phyloP scores from a whole-genome alignment of 2,329 filamentous ascomycete species.

The Xylariales sp. region DNA sequence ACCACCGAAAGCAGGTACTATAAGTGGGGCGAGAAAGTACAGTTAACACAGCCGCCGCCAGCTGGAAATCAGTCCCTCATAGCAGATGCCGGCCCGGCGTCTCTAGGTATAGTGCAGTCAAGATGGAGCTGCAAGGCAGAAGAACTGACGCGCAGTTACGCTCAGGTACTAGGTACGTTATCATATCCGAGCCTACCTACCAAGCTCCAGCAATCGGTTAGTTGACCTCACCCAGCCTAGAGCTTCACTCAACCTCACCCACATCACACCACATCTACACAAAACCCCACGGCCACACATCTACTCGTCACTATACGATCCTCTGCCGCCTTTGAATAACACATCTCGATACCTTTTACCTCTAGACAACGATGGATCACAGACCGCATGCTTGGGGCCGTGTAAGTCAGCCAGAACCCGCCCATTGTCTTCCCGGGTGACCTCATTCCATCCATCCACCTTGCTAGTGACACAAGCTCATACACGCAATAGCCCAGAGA shows the following conservation, averaged over 20 bases:
- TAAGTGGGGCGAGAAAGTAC: neutral
- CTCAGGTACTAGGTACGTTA: constrained; percentile 37
- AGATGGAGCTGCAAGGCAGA: constrained; percentile 40
- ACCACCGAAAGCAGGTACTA: neutral
- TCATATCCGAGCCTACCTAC: constrained; percentile 1
- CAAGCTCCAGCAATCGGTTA: constrained; percentile 35
- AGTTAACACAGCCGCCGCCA: constrained; percentile 5
- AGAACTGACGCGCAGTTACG: constrained; percentile 48
- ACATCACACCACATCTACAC: constrained; percentile 21
- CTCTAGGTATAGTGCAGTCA: too few relatives aligned
- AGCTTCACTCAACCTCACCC: constrained; percentile 30
- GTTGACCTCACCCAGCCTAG: constrained; percentile 25
- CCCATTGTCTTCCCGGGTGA: neutral
- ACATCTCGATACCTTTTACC: constrained; percentile 21
- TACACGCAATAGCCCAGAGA: constrained; percentile 80
- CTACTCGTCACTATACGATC: constrained; percentile 14
- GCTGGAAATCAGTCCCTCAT: constrained; percentile 6
- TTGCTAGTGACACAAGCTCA: constrained; percentile 25
- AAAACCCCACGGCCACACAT: constrained; percentile 32
- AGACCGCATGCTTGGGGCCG: constrained; percentile 79
- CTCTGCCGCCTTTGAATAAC: constrained; percentile 17
- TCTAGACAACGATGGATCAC: constrained; percentile 69
- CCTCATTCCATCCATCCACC: neutral
- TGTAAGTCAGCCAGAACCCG: constrained; percentile 58
- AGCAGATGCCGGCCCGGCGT: neutral